These are phyloP conservation scores for Cladophialophora psammophila DNA, from an alignment of 2,329 filamentous ascomycete genomes.

Conservation along the genomic window DNA sequence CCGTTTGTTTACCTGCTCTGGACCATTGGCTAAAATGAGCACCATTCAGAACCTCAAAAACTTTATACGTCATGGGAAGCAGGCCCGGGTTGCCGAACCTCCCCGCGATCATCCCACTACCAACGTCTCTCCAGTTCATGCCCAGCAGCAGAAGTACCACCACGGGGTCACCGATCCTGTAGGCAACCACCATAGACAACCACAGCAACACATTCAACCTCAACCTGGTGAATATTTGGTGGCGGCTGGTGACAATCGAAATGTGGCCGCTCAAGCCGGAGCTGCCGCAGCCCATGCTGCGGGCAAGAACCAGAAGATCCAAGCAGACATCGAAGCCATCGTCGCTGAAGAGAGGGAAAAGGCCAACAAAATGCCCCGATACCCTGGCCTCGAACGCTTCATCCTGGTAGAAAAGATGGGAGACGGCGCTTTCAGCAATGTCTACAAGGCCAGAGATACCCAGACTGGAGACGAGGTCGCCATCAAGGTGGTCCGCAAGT, in stretches of 20 bases:
- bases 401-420: constrained; percentile 95
- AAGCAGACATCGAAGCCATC: constrained; percentile 77
- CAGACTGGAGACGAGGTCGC: constrained; percentile 77
- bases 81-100: constrained; percentile 74
- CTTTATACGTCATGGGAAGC: constrained; percentile 97
- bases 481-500: constrained; percentile 99
- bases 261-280: constrained; percentile 72
- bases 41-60: constrained; percentile 95
- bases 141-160: constrained; percentile 66
- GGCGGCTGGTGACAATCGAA: constrained; percentile 65
- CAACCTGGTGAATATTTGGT: constrained; percentile 67
- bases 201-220: constrained; percentile 43
- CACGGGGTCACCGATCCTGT: constrained; percentile 65
- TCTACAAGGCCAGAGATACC: constrained; percentile 85
- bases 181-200: constrained; percentile 65
- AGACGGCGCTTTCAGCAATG: constrained; percentile 97
- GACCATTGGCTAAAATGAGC: constrained; percentile 57
- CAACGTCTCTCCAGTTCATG: constrained; percentile 69
- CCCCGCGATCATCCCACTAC: constrained; percentile 68
- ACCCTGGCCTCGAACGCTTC: constrained; percentile 86
- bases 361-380: constrained; percentile 83
- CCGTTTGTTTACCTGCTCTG: constrained; percentile 4
- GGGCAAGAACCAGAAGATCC: constrained; percentile 66
- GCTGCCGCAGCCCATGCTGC: constrained; percentile 69
- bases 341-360: constrained; percentile 90